Conservation (phyloP, 2,329 filamentous ascomycete species). For the Zasmidium cellare region DNA sequence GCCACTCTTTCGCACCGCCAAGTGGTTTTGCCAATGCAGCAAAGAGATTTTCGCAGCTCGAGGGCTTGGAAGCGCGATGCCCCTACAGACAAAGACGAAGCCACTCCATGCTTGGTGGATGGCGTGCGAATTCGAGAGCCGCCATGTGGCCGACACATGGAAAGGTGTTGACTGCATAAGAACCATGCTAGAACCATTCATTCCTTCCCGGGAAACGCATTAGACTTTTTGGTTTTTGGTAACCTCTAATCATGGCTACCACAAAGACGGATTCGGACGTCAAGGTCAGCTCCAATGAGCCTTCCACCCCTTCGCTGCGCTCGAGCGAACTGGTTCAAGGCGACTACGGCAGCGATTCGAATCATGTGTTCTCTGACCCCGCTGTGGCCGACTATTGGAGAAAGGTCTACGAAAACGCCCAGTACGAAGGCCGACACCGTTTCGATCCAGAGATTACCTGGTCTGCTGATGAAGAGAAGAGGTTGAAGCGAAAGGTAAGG, state of each 20-base stretch:
- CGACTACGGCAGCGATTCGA: slow-evolving; percentile 17
- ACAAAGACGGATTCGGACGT: background rate
- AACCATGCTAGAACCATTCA: too few relatives aligned
- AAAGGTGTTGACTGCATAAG: too few relatives aligned
- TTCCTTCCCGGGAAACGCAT: background rate
- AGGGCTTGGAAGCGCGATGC: background rate
- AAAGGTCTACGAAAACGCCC: slow-evolving; percentile 54
- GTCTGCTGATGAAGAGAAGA: slow-evolving; percentile 46
- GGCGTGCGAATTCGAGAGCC: background rate
- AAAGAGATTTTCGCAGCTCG: background rate
- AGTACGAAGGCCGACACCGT: slow-evolving; percentile 51
- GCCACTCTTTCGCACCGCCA: background rate
- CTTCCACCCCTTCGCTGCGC: background rate
- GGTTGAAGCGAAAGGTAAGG: slow-evolving; percentile 27
- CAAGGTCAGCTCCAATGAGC: background rate
- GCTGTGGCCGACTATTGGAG: slow-evolving; percentile 56
- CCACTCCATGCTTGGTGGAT: background rate
- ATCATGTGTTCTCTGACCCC: slow-evolving; percentile 50
- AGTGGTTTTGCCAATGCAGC: background rate
- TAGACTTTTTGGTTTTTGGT: background rate
- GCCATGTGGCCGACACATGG: background rate
- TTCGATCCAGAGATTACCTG: slow-evolving; percentile 51
- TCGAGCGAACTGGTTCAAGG: slow-evolving; percentile 18
- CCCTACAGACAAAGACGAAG: background rate
- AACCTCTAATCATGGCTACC: background rate